phyloP scores from a whole-genome alignment of 2,329 filamentous ascomycete genomes.

The Ophiosphaerella herpotricha region DNA sequence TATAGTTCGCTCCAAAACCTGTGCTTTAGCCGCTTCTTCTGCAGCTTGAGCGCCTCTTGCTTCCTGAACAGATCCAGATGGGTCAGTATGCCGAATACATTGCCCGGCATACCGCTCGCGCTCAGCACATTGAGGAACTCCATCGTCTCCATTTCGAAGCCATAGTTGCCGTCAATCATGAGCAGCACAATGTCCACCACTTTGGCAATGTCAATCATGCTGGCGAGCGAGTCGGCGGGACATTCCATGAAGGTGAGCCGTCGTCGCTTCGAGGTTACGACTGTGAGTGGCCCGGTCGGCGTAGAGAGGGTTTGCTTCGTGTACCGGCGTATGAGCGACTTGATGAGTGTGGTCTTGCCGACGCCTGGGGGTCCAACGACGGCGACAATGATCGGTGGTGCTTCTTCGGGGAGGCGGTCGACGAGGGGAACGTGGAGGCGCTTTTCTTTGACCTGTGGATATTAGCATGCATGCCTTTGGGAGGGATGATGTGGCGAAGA shows the following conservation, averaged over 20 bases:
- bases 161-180: slow-evolving; percentile 98
- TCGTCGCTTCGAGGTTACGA: slow-evolving; percentile 95
- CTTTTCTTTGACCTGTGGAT: slow-evolving; percentile 82
- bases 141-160: slow-evolving; percentile 99
- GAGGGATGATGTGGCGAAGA: slow-evolving; percentile 7
- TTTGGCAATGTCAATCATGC: slow-evolving; percentile 97
- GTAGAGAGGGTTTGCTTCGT: slow-evolving; percentile 92
- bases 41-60: slow-evolving; percentile 85
- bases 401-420: slow-evolving; percentile 93
- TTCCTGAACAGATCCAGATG: slow-evolving; percentile 96
- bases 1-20: slow-evolving; percentile 97
- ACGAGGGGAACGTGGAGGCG: slow-evolving; percentile 94
- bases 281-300: slow-evolving; percentile 88
- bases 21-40: slow-evolving; percentile 96
- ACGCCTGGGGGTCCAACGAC: slow-evolving; percentile 94
- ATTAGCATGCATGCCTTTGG: slow-evolving; percentile 8
- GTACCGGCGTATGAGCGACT: slow-evolving; percentile 91
- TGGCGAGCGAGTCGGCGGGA: slow-evolving; percentile 88
- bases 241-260: slow-evolving; percentile 95
- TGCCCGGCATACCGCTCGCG: slow-evolving; percentile 96
- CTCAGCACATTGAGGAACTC: slow-evolving; percentile 94
- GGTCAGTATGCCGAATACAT: slow-evolving; percentile 95
- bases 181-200: slow-evolving; percentile 95
- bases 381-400: slow-evolving; percentile 87
- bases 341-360: slow-evolving; percentile 93